Conservation (phyloP, 2,329 filamentous ascomycete genomes). For the Talaromyces islandicus region DNA sequence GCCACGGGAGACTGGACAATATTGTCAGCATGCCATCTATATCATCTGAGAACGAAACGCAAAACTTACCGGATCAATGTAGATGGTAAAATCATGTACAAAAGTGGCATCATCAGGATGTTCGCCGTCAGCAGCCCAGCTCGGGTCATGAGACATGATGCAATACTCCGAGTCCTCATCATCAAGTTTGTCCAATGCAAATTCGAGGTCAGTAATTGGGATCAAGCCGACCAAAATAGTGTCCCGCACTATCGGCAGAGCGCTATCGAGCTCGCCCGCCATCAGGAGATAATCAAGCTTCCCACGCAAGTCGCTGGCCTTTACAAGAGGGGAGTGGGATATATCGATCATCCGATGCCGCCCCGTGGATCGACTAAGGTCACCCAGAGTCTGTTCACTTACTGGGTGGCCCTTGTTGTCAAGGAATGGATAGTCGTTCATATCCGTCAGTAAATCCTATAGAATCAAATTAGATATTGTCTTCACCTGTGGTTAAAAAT, state of each 20-base stretch:
- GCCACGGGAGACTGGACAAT: constrained; percentile 65
- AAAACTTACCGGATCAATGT: constrained; percentile 73
- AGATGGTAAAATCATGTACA: constrained; percentile 80
- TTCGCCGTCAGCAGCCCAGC: constrained; percentile 41
- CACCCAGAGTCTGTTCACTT: constrained; percentile 80
- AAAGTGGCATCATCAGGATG: constrained; percentile 49
- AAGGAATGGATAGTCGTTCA: constrained; percentile 97
- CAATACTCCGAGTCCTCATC: constrained; percentile 68
- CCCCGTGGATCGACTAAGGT: constrained; percentile 73
- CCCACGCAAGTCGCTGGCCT: constrained; percentile 66
- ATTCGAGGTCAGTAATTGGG: constrained; percentile 89
- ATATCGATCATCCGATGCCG: constrained; percentile 83
- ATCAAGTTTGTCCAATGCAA: constrained; percentile 75
- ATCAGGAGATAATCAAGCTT: constrained; percentile 79
- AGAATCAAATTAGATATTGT: not conserved
- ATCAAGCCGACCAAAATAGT: constrained; percentile 82
- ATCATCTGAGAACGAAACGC: not conserved
- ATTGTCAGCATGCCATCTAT: constrained; percentile 9
- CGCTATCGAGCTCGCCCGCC: constrained; percentile 85
- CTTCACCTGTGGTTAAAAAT: no score
- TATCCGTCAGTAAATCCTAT: constrained; percentile 83
- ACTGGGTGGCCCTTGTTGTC: constrained; percentile 85
- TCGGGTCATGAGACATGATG: constrained; percentile 63
- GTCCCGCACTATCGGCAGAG: constrained; percentile 76
- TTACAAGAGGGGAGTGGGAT: constrained; percentile 70